Conservation (phyloP, 257 asterid genomes). For the Ophiorrhiza pumila region DNA sequence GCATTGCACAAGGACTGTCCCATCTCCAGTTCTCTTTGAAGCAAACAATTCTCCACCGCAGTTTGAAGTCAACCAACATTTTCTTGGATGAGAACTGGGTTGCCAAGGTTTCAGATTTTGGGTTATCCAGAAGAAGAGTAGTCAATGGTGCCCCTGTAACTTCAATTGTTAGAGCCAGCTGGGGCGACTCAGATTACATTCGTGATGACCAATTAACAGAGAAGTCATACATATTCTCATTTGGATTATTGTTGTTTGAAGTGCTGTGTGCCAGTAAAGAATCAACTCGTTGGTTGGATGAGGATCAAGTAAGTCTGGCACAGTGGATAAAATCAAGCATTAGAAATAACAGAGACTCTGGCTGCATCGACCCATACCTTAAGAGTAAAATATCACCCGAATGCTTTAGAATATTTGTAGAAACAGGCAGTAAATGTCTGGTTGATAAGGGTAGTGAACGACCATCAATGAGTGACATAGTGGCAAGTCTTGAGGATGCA, state of each 20-base stretch:
- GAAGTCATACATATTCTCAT: slow-evolving; percentile 51
- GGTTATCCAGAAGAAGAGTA: slow-evolving; percentile 34
- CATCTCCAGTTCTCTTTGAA: slow-evolving; percentile 40
- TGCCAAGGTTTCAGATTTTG: slow-evolving; percentile 55
- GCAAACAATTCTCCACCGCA: slow-evolving; percentile 49
- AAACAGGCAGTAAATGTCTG: slow-evolving; percentile 55
- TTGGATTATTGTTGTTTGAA: slow-evolving; percentile 54
- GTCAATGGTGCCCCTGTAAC: slow-evolving; percentile 19
- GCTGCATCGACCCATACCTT: slow-evolving; percentile 50
- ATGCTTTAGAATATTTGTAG: slow-evolving; percentile 44
- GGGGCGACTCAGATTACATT: slow-evolving; percentile 57
- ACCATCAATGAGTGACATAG: slow-evolving; percentile 52
- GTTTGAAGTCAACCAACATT: slow-evolving; percentile 52
- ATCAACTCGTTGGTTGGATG: slow-evolving; percentile 46
- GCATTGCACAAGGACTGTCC: slow-evolving; percentile 47
- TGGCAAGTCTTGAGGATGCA: slow-evolving; percentile 52
- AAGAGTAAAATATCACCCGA: slow-evolving; percentile 43
- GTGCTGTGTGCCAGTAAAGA: slow-evolving; percentile 48
- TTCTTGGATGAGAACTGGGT: slow-evolving; percentile 53
- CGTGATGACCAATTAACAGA: slow-evolving; percentile 42
- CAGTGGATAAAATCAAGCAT: slow-evolving; percentile 55
- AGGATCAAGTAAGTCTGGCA: slow-evolving; percentile 55
- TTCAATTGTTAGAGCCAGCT: slow-evolving; percentile 26
- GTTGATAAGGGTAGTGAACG: slow-evolving; percentile 42
- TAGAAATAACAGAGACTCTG: slow-evolving; percentile 34